A percentile compares a stretch with the other conserved stretches of the same genome.
These are phyloP conservation scores for Aspergillus steynii DNA, from an alignment of 495 filamentous ascomycete genomes.

Conservation along the genomic window DNA sequence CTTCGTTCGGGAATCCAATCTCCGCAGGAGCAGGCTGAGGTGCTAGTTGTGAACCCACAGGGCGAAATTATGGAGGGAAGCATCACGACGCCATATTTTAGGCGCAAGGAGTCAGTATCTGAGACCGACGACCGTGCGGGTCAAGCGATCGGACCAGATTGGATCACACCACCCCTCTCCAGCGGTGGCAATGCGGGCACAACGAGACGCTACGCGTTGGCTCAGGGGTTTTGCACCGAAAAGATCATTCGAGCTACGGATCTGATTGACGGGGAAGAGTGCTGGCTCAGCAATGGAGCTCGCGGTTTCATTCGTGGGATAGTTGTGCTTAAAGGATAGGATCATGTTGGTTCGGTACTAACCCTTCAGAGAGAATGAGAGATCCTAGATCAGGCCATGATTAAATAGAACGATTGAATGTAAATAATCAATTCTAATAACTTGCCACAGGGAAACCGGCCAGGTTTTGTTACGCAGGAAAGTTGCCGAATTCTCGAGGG, in stretches of 20 bases:
- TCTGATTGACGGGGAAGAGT: slow-evolving; percentile 69
- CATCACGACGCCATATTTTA: slow-evolving; percentile 78
- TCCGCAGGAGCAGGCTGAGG: slow-evolving; percentile 59
- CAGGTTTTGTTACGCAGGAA: too few species aligned
- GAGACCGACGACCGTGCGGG: neutral
- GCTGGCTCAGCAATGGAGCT: slow-evolving; percentile 86
- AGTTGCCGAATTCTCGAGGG: too few species aligned
- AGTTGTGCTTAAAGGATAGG: slow-evolving; percentile 26
- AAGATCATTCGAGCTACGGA: slow-evolving; percentile 52
- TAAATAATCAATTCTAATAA: too few species aligned
- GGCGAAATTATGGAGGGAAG: slow-evolving; percentile 85
- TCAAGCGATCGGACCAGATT: slow-evolving; percentile 16
- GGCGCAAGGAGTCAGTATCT: slow-evolving; percentile 37
- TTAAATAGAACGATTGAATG: too few species aligned
- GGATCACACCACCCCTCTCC: slow-evolving; percentile 44
- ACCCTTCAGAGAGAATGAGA: too few species aligned
- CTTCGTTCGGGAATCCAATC: slow-evolving; percentile 53
- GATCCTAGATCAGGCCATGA: too few species aligned
- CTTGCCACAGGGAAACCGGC: too few species aligned
- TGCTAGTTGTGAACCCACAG: slow-evolving; percentile 67
- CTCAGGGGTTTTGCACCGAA: slow-evolving; percentile 64
- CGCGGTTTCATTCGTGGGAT: slow-evolving; percentile 65
- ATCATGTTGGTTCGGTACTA: too few species aligned
- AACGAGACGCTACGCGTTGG: slow-evolving; percentile 76
- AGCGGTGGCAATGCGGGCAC: slow-evolving; percentile 83